These are phyloP conservation scores for Globisporangium takayamanum DNA, from an alignment of 352 stramenopile species.

Conservation along the genomic window DNA sequence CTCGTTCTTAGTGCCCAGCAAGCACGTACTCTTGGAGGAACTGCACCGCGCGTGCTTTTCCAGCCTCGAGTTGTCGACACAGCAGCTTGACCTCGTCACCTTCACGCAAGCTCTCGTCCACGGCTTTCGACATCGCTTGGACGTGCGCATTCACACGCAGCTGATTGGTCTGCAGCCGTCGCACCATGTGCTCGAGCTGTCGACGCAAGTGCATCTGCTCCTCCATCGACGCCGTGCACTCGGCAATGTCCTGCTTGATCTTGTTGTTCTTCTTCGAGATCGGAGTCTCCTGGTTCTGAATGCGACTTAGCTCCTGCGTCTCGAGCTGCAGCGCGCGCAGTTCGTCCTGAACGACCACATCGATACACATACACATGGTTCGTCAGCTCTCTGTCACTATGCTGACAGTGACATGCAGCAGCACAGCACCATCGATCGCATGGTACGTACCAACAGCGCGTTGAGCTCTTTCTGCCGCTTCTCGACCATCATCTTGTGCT, in stretches of 20 bases:
- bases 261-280: slow-evolving; percentile 61
- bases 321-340: slow-evolving; percentile 62
- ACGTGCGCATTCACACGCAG: slow-evolving; percentile 66
- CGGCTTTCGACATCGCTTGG: slow-evolving; percentile 52
- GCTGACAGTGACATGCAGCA: too few species aligned
- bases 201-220: slow-evolving; percentile 69
- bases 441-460: slow-evolving; percentile 30
- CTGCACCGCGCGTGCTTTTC: slow-evolving; percentile 62
- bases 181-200: slow-evolving; percentile 80
- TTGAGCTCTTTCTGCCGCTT: slow-evolving; percentile 60
- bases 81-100: slow-evolving; percentile 68
- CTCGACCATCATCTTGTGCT: slow-evolving; percentile 64
- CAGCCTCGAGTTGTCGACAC: slow-evolving; percentile 71
- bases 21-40: slow-evolving; percentile 58
- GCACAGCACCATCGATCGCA: neutral
- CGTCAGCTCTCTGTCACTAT: neutral
- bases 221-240: slow-evolving; percentile 66
- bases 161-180: slow-evolving; percentile 66
- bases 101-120: slow-evolving; percentile 60
- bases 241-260: slow-evolving; percentile 65
- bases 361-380: neutral
- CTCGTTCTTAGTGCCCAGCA: neutral
- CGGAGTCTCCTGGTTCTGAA: slow-evolving; percentile 75
- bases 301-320: slow-evolving; percentile 53
- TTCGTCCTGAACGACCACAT: slow-evolving; percentile 38